Base-by-base conservation (phyloP, 2,329 filamentous ascomycete species). In the Diatrype stigma region DNA sequence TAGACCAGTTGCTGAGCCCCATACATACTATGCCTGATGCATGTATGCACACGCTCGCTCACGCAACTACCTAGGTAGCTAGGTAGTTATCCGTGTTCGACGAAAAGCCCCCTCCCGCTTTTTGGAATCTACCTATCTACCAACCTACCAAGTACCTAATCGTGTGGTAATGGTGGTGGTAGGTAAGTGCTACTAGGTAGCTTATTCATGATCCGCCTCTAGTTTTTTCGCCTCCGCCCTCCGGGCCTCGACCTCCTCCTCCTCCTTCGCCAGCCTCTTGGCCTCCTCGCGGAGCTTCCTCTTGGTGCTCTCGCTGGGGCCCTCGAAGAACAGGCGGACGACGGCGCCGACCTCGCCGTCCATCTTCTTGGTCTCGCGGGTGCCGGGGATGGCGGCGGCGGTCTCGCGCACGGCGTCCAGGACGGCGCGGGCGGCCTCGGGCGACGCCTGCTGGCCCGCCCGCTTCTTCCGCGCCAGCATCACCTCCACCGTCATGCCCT, bases 401-500 rank as follows among this genome's bases (percentile, higher is more conserved):
- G 47, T 44, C 12, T 67, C 70, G 21, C 68, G 67, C 1, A 89
- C 66, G 47, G 62, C 71, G 21, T 68, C 67, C 1, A 89, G 66
- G 47, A 61, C 71, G 51, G 69, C 66, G 50, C 93, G 60, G 42
- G 92, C 67, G 22, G 69, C 76, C 53, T 78, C 66, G 19, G 82
- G 82, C 85, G 22, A 84, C 81, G 35, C 63, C 61, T 1, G 75
- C 82, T 0, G 87, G 83, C 51, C 75, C 75, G 55, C 79, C 60
- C 78, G 80, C 76, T 86, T 92, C 66, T 80, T 81, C 51, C n/a
- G n/a, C n/a, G 83, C 82, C 46, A 96, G 61, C 48, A 86, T 62
- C 11, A 96, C 64, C 65, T 94, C 86, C 19, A 96, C 90, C 64
- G 78, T 84, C 65, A 81, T 79, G 1, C 91, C 91, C 67, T 90